Base-by-base conservation (phyloP, 2,329 filamentous ascomycete genomes). In the Cladobotryum protrusum region DNA sequence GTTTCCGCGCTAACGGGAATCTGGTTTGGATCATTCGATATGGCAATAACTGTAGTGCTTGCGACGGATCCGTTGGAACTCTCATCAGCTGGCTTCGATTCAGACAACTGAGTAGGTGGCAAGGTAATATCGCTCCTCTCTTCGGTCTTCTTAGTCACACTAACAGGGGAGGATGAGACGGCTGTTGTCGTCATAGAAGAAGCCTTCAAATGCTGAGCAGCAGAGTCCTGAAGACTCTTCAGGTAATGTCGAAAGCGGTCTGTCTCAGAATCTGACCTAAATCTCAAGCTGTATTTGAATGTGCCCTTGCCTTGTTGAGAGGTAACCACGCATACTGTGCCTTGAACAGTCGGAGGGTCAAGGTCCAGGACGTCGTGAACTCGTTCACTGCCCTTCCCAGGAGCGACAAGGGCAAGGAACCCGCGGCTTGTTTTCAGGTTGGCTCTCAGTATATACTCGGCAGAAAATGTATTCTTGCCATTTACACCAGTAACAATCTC, bases 301-400 rank as follows among this genome's bases (percentile, higher is more conserved):
- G 48, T n/a, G 5, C 42, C 40, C 8, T 47, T 15, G 7, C 35
- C 43, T 4, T 18, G 39, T 14, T 45, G 47, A 14, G 43, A 43
- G 8, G 18, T 43, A 15, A 67, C 18, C 1, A 37, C 43, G 40
- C 65, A 67, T 35, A 53, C 58, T 6, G 55, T 39, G 1, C 52
- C 60, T 6, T 59, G 51, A 3, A 61, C 45, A 5, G 48, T n/a
- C 0, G 57, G 57, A 0, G 44, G 14, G 1, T 59, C 49, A 0
- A 67, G 47, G 4, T 61, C 52, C 1, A 63, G 43, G 4, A 62
- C 56, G 29, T 58, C 36, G 13, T 62, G 54, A 4, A 50, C 17
- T 11, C 48, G 45, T 3, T 52, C n/a, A 0, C 15, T 6, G 35
- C 52, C 44, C 41, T 60, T 50, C 4, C 34, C 43, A 4, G 50